phyloP scores from a whole-genome alignment of 768 basidiomycete genomes.

The Epithele typhae region DNA sequence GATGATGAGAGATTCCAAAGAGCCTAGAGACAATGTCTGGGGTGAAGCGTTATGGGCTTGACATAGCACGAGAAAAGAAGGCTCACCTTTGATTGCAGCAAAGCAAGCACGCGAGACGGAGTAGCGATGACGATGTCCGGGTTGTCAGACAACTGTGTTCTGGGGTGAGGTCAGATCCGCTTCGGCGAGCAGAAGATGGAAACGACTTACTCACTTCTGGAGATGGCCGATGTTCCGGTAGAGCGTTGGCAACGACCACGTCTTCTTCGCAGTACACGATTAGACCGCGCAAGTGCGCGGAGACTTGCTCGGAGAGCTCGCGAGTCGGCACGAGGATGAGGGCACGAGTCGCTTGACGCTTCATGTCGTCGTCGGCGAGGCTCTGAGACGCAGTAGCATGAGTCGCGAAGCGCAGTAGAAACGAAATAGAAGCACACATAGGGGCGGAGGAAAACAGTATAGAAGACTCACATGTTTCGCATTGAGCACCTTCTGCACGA shows the following conservation, averaged over 20 bases:
- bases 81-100: slow-evolving; percentile 67
- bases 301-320: slow-evolving; percentile 90
- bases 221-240: slow-evolving; percentile 66
- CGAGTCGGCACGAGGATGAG: slow-evolving; percentile 86
- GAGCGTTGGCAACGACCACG: slow-evolving; percentile 69
- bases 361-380: slow-evolving; percentile 8
- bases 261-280: slow-evolving; percentile 77
- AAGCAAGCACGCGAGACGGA: slow-evolving; percentile 62
- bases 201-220: slow-evolving; percentile 50
- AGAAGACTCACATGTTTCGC: slow-evolving; percentile 69
- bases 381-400: slow-evolving; percentile 9
- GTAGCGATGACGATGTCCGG: slow-evolving; percentile 82
- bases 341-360: slow-evolving; percentile 57
- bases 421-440: too few species aligned
- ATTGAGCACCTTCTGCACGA: slow-evolving; percentile 82
- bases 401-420: too few species aligned
- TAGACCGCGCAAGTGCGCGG: slow-evolving; percentile 58
- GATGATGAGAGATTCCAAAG: slow-evolving; percentile 84
- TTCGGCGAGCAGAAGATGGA: background rate
- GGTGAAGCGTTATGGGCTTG: background rate
- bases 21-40: slow-evolving; percentile 59
- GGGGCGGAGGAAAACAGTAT: too few species aligned
- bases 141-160: slow-evolving; percentile 56
- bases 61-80: background rate
- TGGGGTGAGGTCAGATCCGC: slow-evolving; percentile 18